Conservation (phyloP, 495 filamentous ascomycete genomes). For the Clohesyomyces aquaticus region DNA sequence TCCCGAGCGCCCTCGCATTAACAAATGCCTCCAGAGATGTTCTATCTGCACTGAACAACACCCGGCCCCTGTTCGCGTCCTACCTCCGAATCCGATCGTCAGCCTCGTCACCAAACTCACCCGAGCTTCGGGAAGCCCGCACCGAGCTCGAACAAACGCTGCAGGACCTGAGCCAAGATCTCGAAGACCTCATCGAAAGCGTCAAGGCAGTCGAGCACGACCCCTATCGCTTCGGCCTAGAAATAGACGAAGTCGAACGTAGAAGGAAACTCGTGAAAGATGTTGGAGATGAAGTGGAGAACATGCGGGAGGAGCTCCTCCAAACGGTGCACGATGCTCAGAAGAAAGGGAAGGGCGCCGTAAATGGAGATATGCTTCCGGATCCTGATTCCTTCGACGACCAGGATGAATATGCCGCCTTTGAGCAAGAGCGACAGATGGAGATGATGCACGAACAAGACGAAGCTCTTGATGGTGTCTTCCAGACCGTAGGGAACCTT, state of each 20-base stretch:
- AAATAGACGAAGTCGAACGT: constrained; percentile 77
- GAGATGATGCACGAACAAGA: constrained; percentile 96
- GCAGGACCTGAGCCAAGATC: constrained; percentile 77
- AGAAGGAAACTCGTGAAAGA: constrained; percentile 84
- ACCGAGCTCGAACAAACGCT: constrained; percentile 79
- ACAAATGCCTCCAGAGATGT: constrained; percentile 62
- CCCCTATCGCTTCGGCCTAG: constrained; percentile 86
- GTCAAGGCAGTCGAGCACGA: constrained; percentile 87
- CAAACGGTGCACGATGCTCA: constrained; percentile 54
- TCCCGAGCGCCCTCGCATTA: constrained; percentile 9
- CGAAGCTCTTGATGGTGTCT: constrained; percentile 87
- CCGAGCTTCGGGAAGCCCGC: constrained; percentile 83
- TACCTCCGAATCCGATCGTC: constrained; percentile 95
- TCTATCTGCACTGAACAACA: constrained; percentile 73
- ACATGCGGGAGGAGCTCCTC: constrained; percentile 81
- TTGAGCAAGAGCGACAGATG: constrained; percentile 88
- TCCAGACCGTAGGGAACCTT: constrained; percentile 86
- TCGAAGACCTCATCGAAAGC: constrained; percentile 84
- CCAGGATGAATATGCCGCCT: constrained; percentile 73
- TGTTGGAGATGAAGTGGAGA: constrained; percentile 82
- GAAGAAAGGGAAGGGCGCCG: constrained; percentile 39
- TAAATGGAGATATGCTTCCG: constrained; percentile 58
- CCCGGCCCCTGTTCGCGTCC: constrained; percentile 85
- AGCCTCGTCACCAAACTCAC: constrained; percentile 68
- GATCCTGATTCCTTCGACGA: constrained; percentile 72